Conservation (phyloP, 441 rosid species). For the Populus hybrid region DNA sequence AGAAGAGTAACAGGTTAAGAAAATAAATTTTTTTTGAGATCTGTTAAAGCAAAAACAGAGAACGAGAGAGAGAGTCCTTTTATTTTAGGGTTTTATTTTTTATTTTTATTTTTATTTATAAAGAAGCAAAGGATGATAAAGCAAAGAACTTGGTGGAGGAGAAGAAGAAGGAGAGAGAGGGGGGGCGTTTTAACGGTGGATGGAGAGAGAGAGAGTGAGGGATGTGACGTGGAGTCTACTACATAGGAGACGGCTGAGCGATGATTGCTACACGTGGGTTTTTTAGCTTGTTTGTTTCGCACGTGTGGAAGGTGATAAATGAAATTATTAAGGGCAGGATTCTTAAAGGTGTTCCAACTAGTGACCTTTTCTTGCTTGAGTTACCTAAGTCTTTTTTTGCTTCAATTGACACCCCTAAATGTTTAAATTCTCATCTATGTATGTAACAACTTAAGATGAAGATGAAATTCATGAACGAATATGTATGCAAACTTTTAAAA, state of each 20-base stretch:
- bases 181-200: not conserved
- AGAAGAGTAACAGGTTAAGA: not conserved
- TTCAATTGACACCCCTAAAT: not conserved
- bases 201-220: not conserved
- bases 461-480: not conserved
- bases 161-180: slow-evolving; percentile 23
- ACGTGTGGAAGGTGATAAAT: not conserved
- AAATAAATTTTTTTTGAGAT: slow-evolving; percentile 10
- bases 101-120: not conserved
- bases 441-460: not conserved
- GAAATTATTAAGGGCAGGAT: not conserved
- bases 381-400: not conserved
- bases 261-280: slow-evolving; percentile 18
- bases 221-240: slow-evolving; percentile 27
- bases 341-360: not conserved
- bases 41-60: not conserved
- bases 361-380: not conserved
- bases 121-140: not conserved
- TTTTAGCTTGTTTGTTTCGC: not conserved
- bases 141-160: no score
- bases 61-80: slow-evolving; percentile 1
- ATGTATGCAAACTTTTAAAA: not conserved
- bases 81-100: slow-evolving; percentile 11
- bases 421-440: not conserved
- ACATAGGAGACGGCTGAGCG: not conserved